These are phyloP conservation scores for Vaccinium corymbosum DNA, from an alignment of 148 eudicot species.

Conservation along the genomic window DNA sequence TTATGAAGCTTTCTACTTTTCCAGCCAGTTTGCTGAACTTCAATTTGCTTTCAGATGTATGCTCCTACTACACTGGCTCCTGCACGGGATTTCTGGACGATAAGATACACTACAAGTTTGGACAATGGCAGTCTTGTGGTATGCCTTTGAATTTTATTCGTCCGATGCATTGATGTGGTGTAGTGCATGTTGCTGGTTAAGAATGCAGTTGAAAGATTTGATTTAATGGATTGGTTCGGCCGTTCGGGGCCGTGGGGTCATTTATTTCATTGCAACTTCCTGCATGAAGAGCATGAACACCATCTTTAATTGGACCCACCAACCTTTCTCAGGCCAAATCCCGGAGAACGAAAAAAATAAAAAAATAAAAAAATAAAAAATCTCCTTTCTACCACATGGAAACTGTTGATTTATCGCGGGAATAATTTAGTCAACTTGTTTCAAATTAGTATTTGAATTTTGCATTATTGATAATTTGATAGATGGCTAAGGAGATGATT, in stretches of 20 bases:
- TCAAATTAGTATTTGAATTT: neutral
- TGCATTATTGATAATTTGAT: neutral
- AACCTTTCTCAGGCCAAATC: neutral
- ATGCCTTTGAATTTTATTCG: conserved; percentile 16
- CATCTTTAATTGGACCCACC: neutral
- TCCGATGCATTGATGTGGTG: neutral
- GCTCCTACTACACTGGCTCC: conserved; percentile 96
- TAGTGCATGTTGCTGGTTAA: neutral
- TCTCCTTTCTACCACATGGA: neutral
- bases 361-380: too few relatives aligned
- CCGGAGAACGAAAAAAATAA: neutral
- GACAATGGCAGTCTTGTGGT: conserved; percentile 97
- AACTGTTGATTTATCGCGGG: neutral
- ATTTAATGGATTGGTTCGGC: conserved; percentile 1
- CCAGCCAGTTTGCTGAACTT: conserved; percentile 1
- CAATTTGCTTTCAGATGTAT: conserved; percentile 51
- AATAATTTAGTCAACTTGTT: neutral
- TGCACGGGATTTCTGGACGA: conserved; percentile 93
- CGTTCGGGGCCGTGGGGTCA: neutral
- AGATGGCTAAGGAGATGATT: neutral
- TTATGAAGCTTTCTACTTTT: neutral
- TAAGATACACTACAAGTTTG: conserved; percentile 82
- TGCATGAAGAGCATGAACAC: neutral
- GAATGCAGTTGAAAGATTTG: neutral
- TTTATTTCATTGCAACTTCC: neutral